Evolutionary conservation across 2,329 filamentous ascomycete genomes (phyloP).

Genomic region (Venturia effusa): DNA sequence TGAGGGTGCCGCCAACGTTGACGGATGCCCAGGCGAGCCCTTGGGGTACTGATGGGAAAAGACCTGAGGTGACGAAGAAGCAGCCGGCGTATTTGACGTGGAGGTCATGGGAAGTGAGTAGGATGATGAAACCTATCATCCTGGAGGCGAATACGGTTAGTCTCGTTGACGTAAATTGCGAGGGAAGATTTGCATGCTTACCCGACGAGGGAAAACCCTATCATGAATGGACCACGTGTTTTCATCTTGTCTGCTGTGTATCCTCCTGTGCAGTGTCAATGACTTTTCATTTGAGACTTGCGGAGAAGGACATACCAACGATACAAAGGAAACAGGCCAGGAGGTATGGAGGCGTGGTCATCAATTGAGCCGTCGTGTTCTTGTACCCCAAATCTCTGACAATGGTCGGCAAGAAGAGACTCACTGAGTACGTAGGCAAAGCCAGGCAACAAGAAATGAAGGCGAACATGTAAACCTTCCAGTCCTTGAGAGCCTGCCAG

Average conservation of each 20-base stretch:
- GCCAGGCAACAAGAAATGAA: conserved; percentile 9
- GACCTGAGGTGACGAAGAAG: conserved; percentile 5
- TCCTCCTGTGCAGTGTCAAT: background rate
- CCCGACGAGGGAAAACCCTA: conserved; percentile 9
- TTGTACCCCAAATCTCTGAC: conserved; percentile 55
- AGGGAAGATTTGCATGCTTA: background rate
- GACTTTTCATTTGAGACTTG: background rate
- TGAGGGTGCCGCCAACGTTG: conserved; percentile 1
- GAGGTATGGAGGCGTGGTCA: conserved; percentile 8
- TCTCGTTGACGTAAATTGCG: conserved; percentile 19
- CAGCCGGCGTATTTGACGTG: conserved; percentile 2
- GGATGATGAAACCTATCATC: conserved; percentile 6
- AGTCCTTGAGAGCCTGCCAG: conserved; percentile 17
- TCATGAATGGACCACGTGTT: conserved; percentile 12
- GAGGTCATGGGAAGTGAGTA: background rate
- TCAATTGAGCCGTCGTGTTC: conserved; percentile 42
- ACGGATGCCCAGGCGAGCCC: conserved; percentile 2
- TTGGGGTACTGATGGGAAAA: conserved; percentile 3
- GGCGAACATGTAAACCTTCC: conserved; percentile 25
- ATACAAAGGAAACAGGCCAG: conserved; percentile 10
- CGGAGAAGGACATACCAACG: background rate
- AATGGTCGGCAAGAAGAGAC: conserved; percentile 45
- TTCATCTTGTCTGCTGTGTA: conserved; percentile 4
- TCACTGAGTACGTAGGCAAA: conserved; percentile 32
- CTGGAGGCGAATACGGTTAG: conserved; percentile 10